Percentiles rank a stretch among this genome's conserved stretches.
Conservation (phyloP, 2,329 filamentous ascomycete species). For the Aspergillus ochraceoroseus region DNA sequence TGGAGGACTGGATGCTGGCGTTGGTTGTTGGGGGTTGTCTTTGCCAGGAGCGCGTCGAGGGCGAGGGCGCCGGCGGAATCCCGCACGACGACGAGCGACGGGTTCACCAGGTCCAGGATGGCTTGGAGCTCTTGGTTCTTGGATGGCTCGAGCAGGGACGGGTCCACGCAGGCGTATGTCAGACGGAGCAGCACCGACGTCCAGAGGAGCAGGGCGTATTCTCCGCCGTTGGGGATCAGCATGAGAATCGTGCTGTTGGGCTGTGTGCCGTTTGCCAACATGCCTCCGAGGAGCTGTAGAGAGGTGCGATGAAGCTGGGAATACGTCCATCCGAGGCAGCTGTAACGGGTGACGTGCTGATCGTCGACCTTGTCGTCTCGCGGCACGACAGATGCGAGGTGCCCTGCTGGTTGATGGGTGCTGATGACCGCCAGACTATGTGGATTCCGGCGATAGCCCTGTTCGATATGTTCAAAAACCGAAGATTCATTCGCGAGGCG, state of each 20-base stretch:
- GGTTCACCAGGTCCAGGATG: neutral
- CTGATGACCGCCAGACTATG: slow-evolving; percentile 1
- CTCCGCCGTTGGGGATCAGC: neutral
- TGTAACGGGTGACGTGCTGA: no score
- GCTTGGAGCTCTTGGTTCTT: neutral
- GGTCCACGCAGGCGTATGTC: slow-evolving; percentile 1
- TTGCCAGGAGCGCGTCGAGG: neutral
- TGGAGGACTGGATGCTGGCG: neutral
- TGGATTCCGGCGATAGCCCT: neutral
- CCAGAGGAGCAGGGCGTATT: slow-evolving; percentile 1
- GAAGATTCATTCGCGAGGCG: neutral
- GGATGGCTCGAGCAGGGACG: neutral
- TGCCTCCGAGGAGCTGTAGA: neutral
- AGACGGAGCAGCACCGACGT: neutral
- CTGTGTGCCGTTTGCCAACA: neutral
- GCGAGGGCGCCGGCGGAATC: neutral
- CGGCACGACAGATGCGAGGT: neutral
- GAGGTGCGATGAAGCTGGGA: neutral
- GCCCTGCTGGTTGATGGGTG: neutral
- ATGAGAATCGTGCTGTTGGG: neutral
- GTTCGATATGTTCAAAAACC: slow-evolving; percentile 3
- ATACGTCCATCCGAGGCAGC: slow-evolving; percentile 7
- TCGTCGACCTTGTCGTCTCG: no score
- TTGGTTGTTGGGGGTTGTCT: neutral
- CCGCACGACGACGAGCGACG: neutral